Conservation (phyloP, 202 grass and related monocot species). For the Eragrostis tef region DNA sequence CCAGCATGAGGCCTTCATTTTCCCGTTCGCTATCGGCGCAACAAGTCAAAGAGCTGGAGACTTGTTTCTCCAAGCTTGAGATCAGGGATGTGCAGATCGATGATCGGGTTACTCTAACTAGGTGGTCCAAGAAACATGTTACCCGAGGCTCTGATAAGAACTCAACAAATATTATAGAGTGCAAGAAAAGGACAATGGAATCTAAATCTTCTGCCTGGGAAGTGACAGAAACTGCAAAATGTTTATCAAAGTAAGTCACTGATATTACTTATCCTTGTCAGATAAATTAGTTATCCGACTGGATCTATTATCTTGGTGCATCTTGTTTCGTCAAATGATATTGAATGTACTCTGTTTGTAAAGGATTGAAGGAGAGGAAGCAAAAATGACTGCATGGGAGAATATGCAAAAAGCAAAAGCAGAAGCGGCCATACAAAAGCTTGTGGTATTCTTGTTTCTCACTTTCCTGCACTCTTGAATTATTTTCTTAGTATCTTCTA, state of each 20-base stretch:
- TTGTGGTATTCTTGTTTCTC: conserved; percentile 58
- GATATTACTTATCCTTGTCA: background rate
- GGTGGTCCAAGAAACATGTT: conserved; percentile 66
- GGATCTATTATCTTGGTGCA: background rate
- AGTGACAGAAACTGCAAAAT: conserved; percentile 48
- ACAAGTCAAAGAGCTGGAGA: conserved; percentile 56
- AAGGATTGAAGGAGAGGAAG: conserved; percentile 64
- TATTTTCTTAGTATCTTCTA: background rate
- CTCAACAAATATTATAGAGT: conserved; percentile 65
- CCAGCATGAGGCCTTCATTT: conserved; percentile 47
- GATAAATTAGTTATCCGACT: conserved; percentile 11
- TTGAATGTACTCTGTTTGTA: conserved; percentile 27
- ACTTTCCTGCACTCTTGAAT: conserved; percentile 21
- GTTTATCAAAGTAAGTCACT: conserved; percentile 59
- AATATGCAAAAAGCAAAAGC: conserved; percentile 74
- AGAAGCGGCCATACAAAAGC: conserved; percentile 72
- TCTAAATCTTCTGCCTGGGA: conserved; percentile 66
- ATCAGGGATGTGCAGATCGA: conserved; percentile 66
- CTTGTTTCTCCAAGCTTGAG: conserved; percentile 62
- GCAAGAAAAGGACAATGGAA: conserved; percentile 72
- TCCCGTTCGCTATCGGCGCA: conserved; percentile 37
- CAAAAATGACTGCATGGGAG: conserved; percentile 74
- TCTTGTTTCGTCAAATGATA: conserved; percentile 24
- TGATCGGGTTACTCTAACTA: conserved; percentile 64
- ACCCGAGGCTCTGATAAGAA: conserved; percentile 48